A percentile compares a stretch with the other conserved stretches of the same genome.
These are phyloP conservation scores for Fusarium praegraminearum DNA, from an alignment of 2,329 filamentous ascomycete genomes.

Conservation along the genomic window DNA sequence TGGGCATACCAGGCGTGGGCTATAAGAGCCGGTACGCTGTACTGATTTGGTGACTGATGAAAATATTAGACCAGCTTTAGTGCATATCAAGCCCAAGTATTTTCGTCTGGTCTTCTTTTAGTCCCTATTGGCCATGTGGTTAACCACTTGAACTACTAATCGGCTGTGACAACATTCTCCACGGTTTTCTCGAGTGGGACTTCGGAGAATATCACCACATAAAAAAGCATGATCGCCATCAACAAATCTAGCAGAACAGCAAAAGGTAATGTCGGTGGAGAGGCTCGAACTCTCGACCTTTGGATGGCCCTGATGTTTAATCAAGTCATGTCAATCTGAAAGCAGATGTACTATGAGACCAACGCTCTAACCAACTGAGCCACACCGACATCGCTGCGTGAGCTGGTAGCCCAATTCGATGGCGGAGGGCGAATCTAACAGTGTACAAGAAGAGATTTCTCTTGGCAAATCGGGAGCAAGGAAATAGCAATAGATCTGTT, in stretches of 20 bases:
- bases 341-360: slow-evolving; percentile 43
- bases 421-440: background rate
- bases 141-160: background rate
- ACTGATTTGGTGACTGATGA: too few species aligned
- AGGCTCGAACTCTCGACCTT: slow-evolving; percentile 50
- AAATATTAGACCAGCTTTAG: too few species aligned
- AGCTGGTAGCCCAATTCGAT: slow-evolving; percentile 17
- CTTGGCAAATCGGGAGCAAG: background rate
- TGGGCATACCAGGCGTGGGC: too few species aligned
- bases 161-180: background rate
- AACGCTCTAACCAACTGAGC: slow-evolving; percentile 50
- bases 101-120: too few species aligned
- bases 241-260: background rate
- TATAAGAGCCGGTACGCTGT: too few species aligned
- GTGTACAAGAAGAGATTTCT: background rate
- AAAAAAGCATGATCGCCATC: background rate
- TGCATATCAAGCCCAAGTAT: too few species aligned
- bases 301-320: slow-evolving; percentile 44
- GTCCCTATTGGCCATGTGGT: too few species aligned
- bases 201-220: background rate
- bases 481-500: background rate
- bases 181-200: background rate
- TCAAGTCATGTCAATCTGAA: slow-evolving; percentile 42
- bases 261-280: slow-evolving; percentile 42
- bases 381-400: slow-evolving; percentile 38